phyloP scores from a whole-genome alignment of 2,329 filamentous ascomycete genomes.

The Claviceps sp. region DNA sequence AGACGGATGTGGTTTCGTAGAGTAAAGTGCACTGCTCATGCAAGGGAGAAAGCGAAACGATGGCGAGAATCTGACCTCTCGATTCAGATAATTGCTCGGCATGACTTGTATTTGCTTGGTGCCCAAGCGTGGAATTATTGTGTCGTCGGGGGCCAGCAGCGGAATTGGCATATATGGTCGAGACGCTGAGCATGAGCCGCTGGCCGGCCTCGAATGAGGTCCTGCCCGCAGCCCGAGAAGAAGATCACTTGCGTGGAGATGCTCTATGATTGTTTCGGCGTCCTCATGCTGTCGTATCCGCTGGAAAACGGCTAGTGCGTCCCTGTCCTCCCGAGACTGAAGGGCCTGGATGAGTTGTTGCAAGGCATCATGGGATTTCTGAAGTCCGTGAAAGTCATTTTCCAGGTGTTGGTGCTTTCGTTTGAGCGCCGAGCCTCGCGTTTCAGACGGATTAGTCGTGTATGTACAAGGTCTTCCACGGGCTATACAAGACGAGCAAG shows the following conservation, averaged over 20 bases:
- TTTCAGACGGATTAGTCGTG: neutral
- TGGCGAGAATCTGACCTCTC: neutral
- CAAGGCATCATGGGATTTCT: neutral
- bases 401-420: neutral
- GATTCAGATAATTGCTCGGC: neutral
- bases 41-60: neutral
- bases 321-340: neutral
- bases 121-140: neutral
- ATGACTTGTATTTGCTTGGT: neutral
- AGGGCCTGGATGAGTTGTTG: neutral
- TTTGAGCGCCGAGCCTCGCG: neutral
- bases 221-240: neutral
- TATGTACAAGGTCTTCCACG: neutral
- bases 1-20: neutral
- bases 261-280: neutral
- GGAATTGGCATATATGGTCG: neutral
- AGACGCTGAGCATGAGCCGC: neutral
- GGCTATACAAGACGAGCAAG: neutral
- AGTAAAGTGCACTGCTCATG: neutral
- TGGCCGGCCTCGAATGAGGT: neutral
- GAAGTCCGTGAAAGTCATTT: neutral
- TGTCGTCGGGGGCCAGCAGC: neutral
- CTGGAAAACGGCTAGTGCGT: neutral
- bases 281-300: neutral
- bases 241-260: constrained; percentile 1